Evolutionary conservation across 1,284 basidiomycete genomes (phyloP).

Genomic region (Meira miltonrushii): DNA sequence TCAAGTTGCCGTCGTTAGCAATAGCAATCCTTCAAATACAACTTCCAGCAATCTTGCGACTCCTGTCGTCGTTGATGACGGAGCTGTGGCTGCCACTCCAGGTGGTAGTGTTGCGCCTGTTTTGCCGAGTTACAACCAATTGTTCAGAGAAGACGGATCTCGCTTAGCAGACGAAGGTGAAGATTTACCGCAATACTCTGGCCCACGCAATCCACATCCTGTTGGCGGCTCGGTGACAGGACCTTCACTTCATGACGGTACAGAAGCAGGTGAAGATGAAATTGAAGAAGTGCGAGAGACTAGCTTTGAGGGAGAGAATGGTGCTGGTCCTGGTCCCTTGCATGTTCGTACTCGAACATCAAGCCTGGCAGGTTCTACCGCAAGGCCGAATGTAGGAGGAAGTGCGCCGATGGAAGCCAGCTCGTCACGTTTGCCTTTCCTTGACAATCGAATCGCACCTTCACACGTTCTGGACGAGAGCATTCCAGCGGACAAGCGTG

Average conservation of each 20-base stretch:
- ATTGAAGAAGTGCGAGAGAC: background rate
- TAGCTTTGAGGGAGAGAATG: background rate
- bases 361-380: background rate
- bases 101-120: conserved; percentile 19
- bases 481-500: background rate
- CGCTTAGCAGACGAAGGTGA: conserved; percentile 49
- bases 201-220: conserved; percentile 11
- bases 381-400: too few relatives aligned
- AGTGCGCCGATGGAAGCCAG: background rate
- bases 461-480: conserved; percentile 12
- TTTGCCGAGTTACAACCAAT: conserved; percentile 49
- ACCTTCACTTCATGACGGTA: conserved; percentile 3
- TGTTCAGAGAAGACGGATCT: conserved; percentile 51
- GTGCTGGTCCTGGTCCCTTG: background rate
- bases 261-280: background rate
- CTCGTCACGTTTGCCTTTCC: background rate
- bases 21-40: background rate
- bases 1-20: background rate
- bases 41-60: conserved; percentile 1
- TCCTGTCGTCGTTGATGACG: background rate
- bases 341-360: background rate
- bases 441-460: conserved; percentile 12
- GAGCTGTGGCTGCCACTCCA: background rate
- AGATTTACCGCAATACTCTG: conserved; percentile 47
- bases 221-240: conserved; percentile 12